phyloP scores from a whole-genome alignment of 2,329 filamentous ascomycete species.

The Trichoderma atroviride region DNA sequence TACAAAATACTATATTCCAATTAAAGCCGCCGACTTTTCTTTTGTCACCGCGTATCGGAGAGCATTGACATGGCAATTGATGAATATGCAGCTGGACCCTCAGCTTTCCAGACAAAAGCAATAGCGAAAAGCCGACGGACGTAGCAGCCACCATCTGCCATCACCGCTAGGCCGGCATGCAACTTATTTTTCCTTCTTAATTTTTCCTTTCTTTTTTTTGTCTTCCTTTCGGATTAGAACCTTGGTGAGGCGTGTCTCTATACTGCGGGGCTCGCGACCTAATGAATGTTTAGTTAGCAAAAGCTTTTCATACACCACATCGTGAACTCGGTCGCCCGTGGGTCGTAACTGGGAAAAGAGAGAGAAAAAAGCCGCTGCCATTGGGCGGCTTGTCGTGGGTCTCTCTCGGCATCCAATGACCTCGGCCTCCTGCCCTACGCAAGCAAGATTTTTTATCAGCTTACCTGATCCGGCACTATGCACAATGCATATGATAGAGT shows the following conservation, averaged over 20 bases:
- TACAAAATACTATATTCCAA: neutral
- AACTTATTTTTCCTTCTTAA: neutral
- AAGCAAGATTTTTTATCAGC: constrained; percentile 26
- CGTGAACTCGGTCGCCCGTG: constrained; percentile 23
- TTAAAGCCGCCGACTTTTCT: constrained; percentile 21
- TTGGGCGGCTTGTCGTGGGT: constrained; percentile 25
- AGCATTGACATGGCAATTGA: neutral
- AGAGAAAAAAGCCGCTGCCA: constrained; percentile 4
- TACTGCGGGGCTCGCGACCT: constrained; percentile 25
- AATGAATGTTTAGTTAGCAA: constrained; percentile 23
- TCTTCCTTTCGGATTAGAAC: neutral
- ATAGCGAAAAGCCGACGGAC: neutral
- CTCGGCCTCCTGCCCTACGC: constrained; percentile 23
- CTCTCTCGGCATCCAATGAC: constrained; percentile 26
- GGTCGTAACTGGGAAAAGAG: constrained; percentile 1
- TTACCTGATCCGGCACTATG: constrained; percentile 15
- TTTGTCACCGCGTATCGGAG: neutral
- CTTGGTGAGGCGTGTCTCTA: constrained; percentile 25
- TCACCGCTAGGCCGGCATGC: neutral
- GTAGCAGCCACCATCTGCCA: constrained; percentile 15
- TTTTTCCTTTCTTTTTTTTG: neutral
- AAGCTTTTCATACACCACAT: constrained; percentile 28
- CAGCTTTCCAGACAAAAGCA: neutral
- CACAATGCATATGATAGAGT: constrained; percentile 18
- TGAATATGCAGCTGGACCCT: neutral